phyloP scores from a whole-genome alignment of 2,329 filamentous ascomycete genomes.

The Nemania diffusa region DNA sequence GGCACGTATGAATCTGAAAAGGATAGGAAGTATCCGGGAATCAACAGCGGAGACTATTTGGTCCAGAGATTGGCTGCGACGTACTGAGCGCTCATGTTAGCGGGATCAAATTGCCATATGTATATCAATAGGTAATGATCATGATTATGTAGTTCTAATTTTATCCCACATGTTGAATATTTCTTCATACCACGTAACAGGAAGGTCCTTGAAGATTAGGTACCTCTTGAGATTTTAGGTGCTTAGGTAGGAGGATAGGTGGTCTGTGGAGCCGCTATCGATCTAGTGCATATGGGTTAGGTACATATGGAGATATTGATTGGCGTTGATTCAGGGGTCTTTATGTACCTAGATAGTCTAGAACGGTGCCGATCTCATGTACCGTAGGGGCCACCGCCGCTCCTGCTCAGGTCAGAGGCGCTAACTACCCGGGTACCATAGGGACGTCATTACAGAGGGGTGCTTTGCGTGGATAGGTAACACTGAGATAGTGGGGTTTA shows the following conservation, averaged over 20 bases:
- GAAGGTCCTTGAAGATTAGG: too few relatives aligned
- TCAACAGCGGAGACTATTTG: conserved; percentile 85
- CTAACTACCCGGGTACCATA: background rate
- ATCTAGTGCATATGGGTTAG: too few relatives aligned
- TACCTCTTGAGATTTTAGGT: too few relatives aligned
- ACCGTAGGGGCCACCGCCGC: too few relatives aligned
- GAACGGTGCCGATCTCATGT: too few relatives aligned
- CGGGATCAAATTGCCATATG: too few relatives aligned
- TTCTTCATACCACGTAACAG: too few relatives aligned
- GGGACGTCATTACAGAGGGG: conserved; percentile 39
- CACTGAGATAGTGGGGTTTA: conserved; percentile 16
- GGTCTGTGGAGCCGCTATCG: background rate
- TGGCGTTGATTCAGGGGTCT: conserved; percentile 9
- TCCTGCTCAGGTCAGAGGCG: too few relatives aligned
- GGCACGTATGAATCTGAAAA: conserved; percentile 73
- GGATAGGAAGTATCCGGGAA: conserved; percentile 81
- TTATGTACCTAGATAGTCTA: background rate
- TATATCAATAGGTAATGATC: too few relatives aligned
- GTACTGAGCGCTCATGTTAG: conserved; percentile 56
- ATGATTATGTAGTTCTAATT: too few relatives aligned
- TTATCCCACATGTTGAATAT: too few relatives aligned
- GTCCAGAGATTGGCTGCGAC: conserved; percentile 81
- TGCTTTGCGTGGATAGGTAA: background rate
- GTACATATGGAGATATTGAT: background rate
- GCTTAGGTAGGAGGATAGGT: background rate